Evolutionary conservation across 129 eudicot genomes (phyloP), one percentile per base, ranked within the genome.

Genomic region (Dittrichia graveolens): DNA sequence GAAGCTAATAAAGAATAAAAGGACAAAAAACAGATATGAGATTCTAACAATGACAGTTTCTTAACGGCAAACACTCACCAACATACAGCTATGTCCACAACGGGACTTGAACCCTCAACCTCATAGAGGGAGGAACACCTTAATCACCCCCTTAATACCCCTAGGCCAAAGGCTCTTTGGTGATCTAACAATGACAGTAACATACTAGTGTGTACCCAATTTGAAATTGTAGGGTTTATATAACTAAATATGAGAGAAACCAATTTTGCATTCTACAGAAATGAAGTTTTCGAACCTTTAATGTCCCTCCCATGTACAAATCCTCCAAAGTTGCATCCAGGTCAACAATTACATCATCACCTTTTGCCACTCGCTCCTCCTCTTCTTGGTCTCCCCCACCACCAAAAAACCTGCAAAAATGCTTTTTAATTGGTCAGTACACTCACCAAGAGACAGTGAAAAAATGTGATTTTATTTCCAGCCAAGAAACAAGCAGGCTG

Each of bases 301-400:
- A 41, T 73, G 96, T 76, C 46, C 99, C 99, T 72, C 99, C 99
- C 97, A 95, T 84, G 87, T 95, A 95, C 56, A 95, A 74, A 84
- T 95, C 99, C 81, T 95, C 99, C 73, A 95, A 73, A 34, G 96
- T 71, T 48, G 99, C 99, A 80, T 95, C 99, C 83, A 95, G 75
- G 37, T 91, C 99, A 65, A 95, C 94, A 55, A 95, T 83, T 10
- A 95, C 97, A 79, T 95, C 99, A 78, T 95, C 97, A 14, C 99
- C 99, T 79, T 86, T 95, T 48, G 85, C 91, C 60, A 88, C 80
- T 76, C 84, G 84, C 68, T 91, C 99, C 69, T 95, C 99, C 75
- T 95, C 99, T 69, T 90, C 96, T 76, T 55, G 79, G 6, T 75
- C 61, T 39, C 93, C 97, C 39, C 99, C 97, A 38, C 99, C 97